Conservation (phyloP, 257 asterid species). For the Capsicum rhomboideum region DNA sequence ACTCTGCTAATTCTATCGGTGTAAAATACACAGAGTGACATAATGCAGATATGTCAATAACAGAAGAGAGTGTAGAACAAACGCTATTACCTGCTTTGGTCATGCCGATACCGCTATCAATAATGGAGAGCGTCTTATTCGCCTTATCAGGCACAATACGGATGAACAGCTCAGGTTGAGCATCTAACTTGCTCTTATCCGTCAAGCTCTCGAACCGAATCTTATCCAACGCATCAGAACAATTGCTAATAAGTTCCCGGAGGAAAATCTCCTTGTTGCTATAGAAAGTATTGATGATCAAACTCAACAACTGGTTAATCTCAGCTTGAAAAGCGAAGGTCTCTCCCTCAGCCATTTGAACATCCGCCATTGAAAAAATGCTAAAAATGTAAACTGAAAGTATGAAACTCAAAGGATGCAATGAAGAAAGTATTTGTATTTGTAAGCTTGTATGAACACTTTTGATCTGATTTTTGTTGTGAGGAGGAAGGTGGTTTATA, state of each 20-base stretch:
- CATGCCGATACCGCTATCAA: conserved; percentile 82
- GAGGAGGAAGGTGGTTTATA: not conserved
- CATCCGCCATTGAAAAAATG: conserved; percentile 39
- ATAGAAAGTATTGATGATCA: conserved; percentile 68
- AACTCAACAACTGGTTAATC: conserved; percentile 66
- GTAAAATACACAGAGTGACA: not conserved
- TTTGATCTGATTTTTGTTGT: not conserved
- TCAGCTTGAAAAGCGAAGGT: conserved; percentile 82
- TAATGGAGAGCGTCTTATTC: conserved; percentile 60
- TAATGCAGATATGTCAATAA: not conserved
- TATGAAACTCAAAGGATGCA: not conserved
- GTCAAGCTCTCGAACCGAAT: conserved; percentile 73
- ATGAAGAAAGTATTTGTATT: not conserved
- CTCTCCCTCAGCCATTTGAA: conserved; percentile 36
- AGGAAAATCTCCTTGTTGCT: conserved; percentile 78
- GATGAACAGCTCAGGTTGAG: conserved; percentile 72
- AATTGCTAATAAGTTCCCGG: conserved; percentile 60
- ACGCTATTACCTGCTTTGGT: conserved; percentile 64
- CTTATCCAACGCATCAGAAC: conserved; percentile 80
- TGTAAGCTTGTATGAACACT: not conserved
- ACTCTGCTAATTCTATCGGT: not conserved
- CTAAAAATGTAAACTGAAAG: not conserved
- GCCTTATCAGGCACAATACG: conserved; percentile 67
- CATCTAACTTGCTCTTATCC: conserved; percentile 72
- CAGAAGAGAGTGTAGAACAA: not conserved